Base-by-base conservation (phyloP, 768 basidiomycete genomes). In the Suillus tomentosus region DNA sequence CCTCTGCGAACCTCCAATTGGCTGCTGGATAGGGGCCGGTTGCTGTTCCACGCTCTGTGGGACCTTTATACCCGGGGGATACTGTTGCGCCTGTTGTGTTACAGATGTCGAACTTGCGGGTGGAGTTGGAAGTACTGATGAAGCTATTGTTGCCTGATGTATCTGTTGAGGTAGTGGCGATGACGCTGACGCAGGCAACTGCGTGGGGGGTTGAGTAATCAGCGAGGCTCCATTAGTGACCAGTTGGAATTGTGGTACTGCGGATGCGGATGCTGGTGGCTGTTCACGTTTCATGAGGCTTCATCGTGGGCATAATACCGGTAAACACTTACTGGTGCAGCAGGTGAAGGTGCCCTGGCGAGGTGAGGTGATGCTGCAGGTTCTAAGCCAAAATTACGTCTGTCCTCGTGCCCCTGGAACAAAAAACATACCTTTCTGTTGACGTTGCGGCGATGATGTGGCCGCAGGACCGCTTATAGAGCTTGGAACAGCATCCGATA, bases 51-150 rank as follows among this genome's bases (percentile, higher is more conserved):
- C 34, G 45, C 72, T 78, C 66, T 78, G 79, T 31, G 81, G 78
- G 4, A 81, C 80, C 68, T 87, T 88, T 69, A 90, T 87, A 19
- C 91, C 89, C 34, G 90, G 88, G 55, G 90, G 88, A 76, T 86
- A 87, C 63, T 85, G 85, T 3, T 84, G 85, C 55, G 67, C 75
- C 62, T 76, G 79, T 19, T 66, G 64, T 10, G 73, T 68, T 54
- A 75, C 68, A 27, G 79, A 73, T 1, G 78, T 74, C 34, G 79
- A 66, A 45, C 71, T 67, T 48, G 68, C 62, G 2, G 73, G 69
- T 22, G 68, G 42, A 53, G 34, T 55, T 2, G 60, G 51, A 8
- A 70, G 65, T 57, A 51, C 45, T 40, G 71, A 61, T 19, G 63
- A 53, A 42, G 67, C 62, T 24, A 34, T 48, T 27, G 62, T 50